Conservation (phyloP, 2,329 filamentous ascomycete species). For the Colletotrichum sp. region DNA sequence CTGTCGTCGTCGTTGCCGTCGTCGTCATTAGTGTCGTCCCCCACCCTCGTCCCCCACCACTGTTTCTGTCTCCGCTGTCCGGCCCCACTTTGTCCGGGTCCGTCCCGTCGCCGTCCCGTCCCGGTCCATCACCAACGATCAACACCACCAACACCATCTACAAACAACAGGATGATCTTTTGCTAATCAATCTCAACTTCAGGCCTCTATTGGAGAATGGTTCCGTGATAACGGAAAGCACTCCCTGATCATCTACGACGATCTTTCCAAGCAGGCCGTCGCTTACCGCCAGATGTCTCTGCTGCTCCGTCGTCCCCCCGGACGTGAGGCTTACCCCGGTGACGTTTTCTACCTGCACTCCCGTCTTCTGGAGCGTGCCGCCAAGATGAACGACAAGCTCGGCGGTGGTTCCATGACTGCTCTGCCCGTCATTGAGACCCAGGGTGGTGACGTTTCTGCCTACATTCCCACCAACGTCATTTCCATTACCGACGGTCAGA, state of each 20-base stretch:
- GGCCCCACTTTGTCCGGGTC: background rate
- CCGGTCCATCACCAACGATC: background rate
- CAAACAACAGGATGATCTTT: background rate
- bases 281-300: constrained; percentile 99
- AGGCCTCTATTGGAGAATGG: constrained; percentile 62
- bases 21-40: background rate
- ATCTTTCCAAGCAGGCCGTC: constrained; percentile 97
- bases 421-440: constrained; percentile 97
- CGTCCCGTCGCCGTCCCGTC: background rate
- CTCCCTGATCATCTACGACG: constrained; percentile 89
- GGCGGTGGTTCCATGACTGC: constrained; percentile 97
- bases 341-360: constrained; percentile 99
- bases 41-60: background rate
- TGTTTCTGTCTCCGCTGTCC: background rate
- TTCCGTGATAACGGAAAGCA: constrained; percentile 90
- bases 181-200: background rate
- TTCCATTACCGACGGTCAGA: constrained; percentile 99
- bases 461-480: constrained; percentile 99
- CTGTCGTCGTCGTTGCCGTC: background rate
- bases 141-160: background rate
- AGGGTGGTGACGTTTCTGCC: constrained; percentile 99
- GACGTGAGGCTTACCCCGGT: constrained; percentile 99
- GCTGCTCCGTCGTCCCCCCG: constrained; percentile 94
- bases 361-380: constrained; percentile 97
- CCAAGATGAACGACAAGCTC: constrained; percentile 97